Evolutionary conservation across 352 stramenopile species (phyloP).

Genomic region (Globisporangium irregulare): DNA sequence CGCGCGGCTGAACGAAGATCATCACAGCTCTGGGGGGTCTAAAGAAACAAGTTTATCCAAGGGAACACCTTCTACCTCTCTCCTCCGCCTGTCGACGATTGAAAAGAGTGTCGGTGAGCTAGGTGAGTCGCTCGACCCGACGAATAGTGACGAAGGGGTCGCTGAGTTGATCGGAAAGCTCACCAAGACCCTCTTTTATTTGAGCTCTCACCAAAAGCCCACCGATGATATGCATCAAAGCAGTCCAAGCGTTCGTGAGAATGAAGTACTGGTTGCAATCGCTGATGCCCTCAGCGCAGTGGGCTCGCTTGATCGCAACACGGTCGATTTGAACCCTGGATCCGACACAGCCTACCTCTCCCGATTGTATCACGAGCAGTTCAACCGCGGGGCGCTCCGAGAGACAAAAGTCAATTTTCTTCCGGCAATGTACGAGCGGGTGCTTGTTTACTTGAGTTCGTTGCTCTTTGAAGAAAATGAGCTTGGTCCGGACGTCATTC

Average conservation of each 20-base stretch:
- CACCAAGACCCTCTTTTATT: constrained; percentile 48
- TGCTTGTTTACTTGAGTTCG: constrained; percentile 61
- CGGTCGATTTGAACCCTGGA: constrained; percentile 62
- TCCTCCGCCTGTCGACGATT: constrained; percentile 14
- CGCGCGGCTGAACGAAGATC: not conserved
- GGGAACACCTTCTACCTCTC: constrained; percentile 6
- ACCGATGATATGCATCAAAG: not conserved
- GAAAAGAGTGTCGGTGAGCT: constrained; percentile 18
- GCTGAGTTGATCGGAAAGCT: constrained; percentile 34
- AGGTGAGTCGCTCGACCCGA: constrained; percentile 12
- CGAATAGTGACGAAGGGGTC: not conserved
- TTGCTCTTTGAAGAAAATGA: constrained; percentile 54
- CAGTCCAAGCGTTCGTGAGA: constrained; percentile 2
- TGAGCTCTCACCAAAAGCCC: constrained; percentile 27
- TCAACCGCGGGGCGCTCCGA: constrained; percentile 50
- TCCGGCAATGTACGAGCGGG: constrained; percentile 52
- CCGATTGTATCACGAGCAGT: constrained; percentile 51
- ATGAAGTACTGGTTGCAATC: constrained; percentile 26
- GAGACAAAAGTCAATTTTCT: constrained; percentile 50
- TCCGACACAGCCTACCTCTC: constrained; percentile 44
- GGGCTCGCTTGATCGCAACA: constrained; percentile 50
- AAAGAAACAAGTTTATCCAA: not conserved
- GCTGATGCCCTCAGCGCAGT: constrained; percentile 67
- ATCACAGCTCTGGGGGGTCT: not conserved
- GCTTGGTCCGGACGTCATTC: constrained; percentile 32